Conservation (phyloP, 2,329 filamentous ascomycete species). For the Xylaria sp. region DNA sequence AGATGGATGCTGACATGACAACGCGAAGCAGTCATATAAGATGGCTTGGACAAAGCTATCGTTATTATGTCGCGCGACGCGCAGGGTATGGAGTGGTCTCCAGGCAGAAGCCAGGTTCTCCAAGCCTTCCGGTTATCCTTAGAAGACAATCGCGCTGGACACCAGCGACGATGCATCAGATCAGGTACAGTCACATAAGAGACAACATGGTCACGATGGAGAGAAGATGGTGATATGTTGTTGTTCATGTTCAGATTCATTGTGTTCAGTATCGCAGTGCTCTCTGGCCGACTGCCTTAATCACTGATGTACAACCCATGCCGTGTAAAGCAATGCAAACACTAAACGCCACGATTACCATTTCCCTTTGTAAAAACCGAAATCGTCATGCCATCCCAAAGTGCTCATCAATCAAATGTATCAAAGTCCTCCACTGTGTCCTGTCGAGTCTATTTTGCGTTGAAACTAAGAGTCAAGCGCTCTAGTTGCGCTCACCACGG, state of each 20-base stretch:
- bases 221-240: slow-evolving; percentile 8
- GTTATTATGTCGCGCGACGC: no score
- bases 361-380: slow-evolving; percentile 46
- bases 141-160: no score
- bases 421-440: slow-evolving; percentile 40
- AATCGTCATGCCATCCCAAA: slow-evolving; percentile 51
- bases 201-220: not conserved
- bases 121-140: no score
- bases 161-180: no score
- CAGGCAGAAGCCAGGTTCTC: no score
- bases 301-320: slow-evolving; percentile 51
- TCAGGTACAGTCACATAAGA: no score
- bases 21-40: no score
- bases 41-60: no score
- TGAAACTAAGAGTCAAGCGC: slow-evolving; percentile 24
- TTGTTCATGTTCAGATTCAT: slow-evolving; percentile 43
- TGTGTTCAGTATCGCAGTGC: slow-evolving; percentile 44
- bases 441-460: slow-evolving; percentile 31
- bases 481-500: slow-evolving; percentile 89
- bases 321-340: slow-evolving; percentile 47
- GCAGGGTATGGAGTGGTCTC: no score
- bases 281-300: slow-evolving; percentile 35
- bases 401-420: slow-evolving; percentile 43
- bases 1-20: no score
- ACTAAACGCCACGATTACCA: slow-evolving; percentile 50